These are phyloP conservation scores for Cryptococcus sp. DNA, from an alignment of 1,284 basidiomycete genomes.

Conservation along the genomic window DNA sequence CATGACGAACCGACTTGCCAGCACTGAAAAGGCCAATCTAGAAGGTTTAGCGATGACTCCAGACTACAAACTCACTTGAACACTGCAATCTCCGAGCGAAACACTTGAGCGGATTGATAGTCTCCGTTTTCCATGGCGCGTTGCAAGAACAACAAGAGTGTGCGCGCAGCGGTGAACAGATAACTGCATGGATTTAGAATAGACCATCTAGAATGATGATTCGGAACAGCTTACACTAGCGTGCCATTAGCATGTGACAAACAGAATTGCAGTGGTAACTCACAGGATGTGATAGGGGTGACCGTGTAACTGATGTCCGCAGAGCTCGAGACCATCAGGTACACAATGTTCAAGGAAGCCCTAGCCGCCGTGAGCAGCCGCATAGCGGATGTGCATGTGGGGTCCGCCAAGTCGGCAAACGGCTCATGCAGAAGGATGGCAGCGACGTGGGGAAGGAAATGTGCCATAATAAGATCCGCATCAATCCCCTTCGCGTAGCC, in stretches of 20 bases:
- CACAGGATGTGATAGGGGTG: slow-evolving; percentile 33
- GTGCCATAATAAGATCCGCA: slow-evolving; percentile 39
- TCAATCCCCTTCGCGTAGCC: slow-evolving; percentile 37
- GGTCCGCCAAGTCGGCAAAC: slow-evolving; percentile 38
- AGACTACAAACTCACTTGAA: slow-evolving; percentile 31
- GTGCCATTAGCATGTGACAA: not conserved
- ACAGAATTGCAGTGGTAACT: slow-evolving; percentile 8
- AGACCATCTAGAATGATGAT: too few relatives aligned
- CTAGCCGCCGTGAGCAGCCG: slow-evolving; percentile 35
- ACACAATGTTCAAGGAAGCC: slow-evolving; percentile 34
- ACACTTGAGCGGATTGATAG: slow-evolving; percentile 16
- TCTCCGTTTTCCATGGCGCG: slow-evolving; percentile 31
- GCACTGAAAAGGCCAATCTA: slow-evolving; percentile 26
- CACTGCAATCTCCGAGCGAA: slow-evolving; percentile 40
- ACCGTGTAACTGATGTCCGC: slow-evolving; percentile 35
- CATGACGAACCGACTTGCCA: slow-evolving; percentile 29
- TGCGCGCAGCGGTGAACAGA: slow-evolving; percentile 37
- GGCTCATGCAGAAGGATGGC: slow-evolving; percentile 47
- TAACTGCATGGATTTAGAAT: slow-evolving; percentile 13
- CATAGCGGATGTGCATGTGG: slow-evolving; percentile 26
- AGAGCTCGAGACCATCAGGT: slow-evolving; percentile 32
- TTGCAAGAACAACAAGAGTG: slow-evolving; percentile 40
- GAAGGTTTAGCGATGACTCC: not conserved
- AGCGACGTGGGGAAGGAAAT: slow-evolving; percentile 35
- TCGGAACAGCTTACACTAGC: too few relatives aligned